These are phyloP conservation scores for Tuber aestivum DNA, from an alignment of 495 filamentous ascomycete species.

Conservation along the genomic window DNA sequence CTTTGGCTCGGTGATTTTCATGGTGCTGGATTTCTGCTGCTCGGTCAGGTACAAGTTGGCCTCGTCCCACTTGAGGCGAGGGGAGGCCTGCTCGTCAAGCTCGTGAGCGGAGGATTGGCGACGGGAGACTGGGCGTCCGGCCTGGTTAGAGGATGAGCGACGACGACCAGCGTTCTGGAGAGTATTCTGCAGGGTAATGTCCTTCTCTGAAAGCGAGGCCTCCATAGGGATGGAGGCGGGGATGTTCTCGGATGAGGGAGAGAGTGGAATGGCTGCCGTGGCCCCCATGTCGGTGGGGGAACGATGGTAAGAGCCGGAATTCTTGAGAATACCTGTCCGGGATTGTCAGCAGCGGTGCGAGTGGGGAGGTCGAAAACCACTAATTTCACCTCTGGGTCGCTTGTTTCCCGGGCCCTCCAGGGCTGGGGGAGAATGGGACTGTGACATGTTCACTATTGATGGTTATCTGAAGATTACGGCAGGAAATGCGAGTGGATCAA, in stretches of 20 bases:
- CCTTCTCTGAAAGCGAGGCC: slow-evolving; percentile 62
- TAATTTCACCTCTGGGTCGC: slow-evolving; percentile 68
- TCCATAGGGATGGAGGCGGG: slow-evolving; percentile 40
- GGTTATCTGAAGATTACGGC: slow-evolving; percentile 13
- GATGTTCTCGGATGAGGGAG: slow-evolving; percentile 43
- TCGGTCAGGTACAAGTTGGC: slow-evolving; percentile 93
- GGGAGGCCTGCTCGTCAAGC: slow-evolving; percentile 45
- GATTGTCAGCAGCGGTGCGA: slow-evolving; percentile 11
- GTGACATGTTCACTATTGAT: slow-evolving; percentile 26
- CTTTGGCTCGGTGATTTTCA: slow-evolving; percentile 99
- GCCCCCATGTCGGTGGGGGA: slow-evolving; percentile 51
- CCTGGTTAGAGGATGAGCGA: slow-evolving; percentile 63
- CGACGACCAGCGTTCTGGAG: slow-evolving; percentile 88
- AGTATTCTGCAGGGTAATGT: slow-evolving; percentile 87
- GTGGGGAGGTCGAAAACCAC: slow-evolving; percentile 12
- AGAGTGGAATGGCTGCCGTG: slow-evolving; percentile 45
- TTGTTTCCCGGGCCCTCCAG: slow-evolving; percentile 48
- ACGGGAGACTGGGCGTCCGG: slow-evolving; percentile 57
- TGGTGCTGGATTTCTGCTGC: slow-evolving; percentile 87
- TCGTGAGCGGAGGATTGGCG: slow-evolving; percentile 56
- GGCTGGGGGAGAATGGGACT: slow-evolving; percentile 34
- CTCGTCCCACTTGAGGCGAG: slow-evolving; percentile 91
- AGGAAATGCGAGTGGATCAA: slow-evolving; percentile 14
- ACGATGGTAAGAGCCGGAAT: slow-evolving; percentile 56
- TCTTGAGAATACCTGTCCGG: slow-evolving; percentile 83